Percentiles rank a stretch among this genome's conserved stretches.
Conservation (phyloP, 208 protist genomes). For the Naegleria gruberi region DNA sequence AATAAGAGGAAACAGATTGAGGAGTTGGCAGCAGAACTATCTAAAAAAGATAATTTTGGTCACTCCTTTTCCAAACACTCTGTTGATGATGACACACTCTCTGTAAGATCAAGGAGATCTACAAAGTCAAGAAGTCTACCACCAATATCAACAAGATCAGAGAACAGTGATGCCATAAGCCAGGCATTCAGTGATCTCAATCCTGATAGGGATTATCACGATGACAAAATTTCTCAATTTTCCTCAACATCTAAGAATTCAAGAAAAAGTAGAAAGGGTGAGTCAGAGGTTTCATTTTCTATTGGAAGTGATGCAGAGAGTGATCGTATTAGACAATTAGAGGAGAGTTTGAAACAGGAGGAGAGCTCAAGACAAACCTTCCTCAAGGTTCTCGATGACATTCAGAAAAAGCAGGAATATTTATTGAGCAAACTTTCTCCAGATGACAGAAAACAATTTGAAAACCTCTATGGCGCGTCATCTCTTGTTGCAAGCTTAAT, state of each 20-base stretch:
- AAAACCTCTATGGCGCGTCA: not conserved
- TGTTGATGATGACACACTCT: not conserved
- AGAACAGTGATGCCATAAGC: not conserved
- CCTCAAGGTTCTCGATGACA: not conserved
- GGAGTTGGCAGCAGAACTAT: not conserved
- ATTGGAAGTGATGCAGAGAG: conserved; percentile 17
- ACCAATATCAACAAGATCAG: not conserved
- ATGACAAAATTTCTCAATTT: not conserved
- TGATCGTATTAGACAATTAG: not conserved
- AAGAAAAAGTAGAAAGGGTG: not conserved
- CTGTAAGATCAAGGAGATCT: not conserved
- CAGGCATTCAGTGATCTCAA: not conserved
- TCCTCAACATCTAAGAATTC: not conserved
- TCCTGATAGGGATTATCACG: not conserved
- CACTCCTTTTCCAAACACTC: not conserved
- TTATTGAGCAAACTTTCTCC: not conserved
- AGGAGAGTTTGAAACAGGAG: not conserved
- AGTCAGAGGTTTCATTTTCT: not conserved
- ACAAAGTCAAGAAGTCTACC: not conserved
- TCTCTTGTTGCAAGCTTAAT: not conserved
- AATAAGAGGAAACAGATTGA: not conserved
- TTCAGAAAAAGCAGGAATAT: not conserved
- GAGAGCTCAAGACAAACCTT: not conserved
- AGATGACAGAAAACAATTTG: not conserved
- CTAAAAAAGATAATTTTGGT: not conserved